Conservation (phyloP, 352 stramenopile genomes). For the Globisporangium splendens region DNA sequence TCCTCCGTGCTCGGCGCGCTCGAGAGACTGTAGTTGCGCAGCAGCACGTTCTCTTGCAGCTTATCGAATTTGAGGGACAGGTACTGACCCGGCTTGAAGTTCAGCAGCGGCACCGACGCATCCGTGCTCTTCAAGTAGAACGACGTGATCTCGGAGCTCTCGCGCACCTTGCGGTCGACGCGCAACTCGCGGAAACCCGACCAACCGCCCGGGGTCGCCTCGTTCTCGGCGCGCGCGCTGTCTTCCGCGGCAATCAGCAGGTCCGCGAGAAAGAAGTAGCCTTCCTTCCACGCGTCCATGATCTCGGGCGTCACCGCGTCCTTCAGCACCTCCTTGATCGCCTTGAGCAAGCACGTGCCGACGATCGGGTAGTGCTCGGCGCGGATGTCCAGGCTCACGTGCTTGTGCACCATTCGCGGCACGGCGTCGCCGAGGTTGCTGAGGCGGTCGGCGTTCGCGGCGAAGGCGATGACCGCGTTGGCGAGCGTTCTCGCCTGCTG, state of each 20-base stretch:
- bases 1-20: slow-evolving; percentile 29
- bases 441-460: slow-evolving; percentile 61
- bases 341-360: slow-evolving; percentile 42
- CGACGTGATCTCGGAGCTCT: slow-evolving; percentile 47
- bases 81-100: slow-evolving; percentile 57
- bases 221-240: slow-evolving; percentile 30
- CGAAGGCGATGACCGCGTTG: slow-evolving; percentile 56
- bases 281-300: slow-evolving; percentile 49
- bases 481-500: slow-evolving; percentile 47
- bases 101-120: slow-evolving; percentile 24
- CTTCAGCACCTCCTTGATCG: slow-evolving; percentile 52
- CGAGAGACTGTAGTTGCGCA: slow-evolving; percentile 60
- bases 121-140: slow-evolving; percentile 54
- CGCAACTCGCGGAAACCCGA: slow-evolving; percentile 53
- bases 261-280: slow-evolving; percentile 51
- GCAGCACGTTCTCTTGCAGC: slow-evolving; percentile 32
- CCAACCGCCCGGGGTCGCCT: slow-evolving; percentile 40
- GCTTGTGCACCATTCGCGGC: slow-evolving; percentile 56
- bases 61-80: slow-evolving; percentile 46
- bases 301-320: slow-evolving; percentile 61
- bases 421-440: slow-evolving; percentile 42
- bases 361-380: slow-evolving; percentile 74
- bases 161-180: slow-evolving; percentile 43
- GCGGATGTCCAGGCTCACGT: slow-evolving; percentile 55
- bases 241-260: slow-evolving; percentile 62